Evolutionary conservation across 192 early-diverging fungal genomes (phyloP), one percentile per base, ranked within the genome.

Genomic region (Backusella australiensis): DNA sequence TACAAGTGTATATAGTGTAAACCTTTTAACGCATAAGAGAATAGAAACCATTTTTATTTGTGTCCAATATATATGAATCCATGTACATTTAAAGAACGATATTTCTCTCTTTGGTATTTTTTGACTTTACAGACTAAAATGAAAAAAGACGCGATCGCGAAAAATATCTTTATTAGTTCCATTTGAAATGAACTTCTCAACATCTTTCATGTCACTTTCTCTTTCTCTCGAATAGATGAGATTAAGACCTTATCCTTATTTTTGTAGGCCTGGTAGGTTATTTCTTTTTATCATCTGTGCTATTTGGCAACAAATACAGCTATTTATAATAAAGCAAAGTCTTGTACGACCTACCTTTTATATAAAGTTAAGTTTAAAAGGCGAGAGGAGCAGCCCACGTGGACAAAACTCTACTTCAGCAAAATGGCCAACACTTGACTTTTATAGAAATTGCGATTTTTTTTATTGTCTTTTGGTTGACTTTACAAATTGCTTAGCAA

Each of bases 51-150:
- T 44, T 44, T 44, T 44, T 44, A 4, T 32, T 32, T 44, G 42
- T 17, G 42, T 44, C 12, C 42, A 56, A 56, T 26, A 56, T 39
- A 12, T 12, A 53, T 7, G 0, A 53, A 53, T 15, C 4, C 42
- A 17, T 4, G 14, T 44, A 53, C 52, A 53, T 53, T 53, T 21
- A 53, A 53, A 53, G 52, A 53, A 53, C 52, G 52, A 23, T 21
- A 53, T 23, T 53, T 53, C 52, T 53, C 52, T 53, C 52, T 53
- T 53, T 53, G 52, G 52, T 53, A 53, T 53, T 53, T 53, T 53
- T 53, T 53, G 52, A 53, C 52, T 53, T 53, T 53, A 21, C 52
- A 53, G n/a, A 53, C n/a, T 21, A 53, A 53, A 19, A 53, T 1
- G 19, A 53, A 53, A 44, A 44, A 21, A 21, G 49, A 21, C 49